A percentile compares a stretch with the other conserved stretches of the same genome.
Evolutionary conservation across 83 land plant genomes (phyloP).

Genomic region (Isoetes engelmannii): DNA sequence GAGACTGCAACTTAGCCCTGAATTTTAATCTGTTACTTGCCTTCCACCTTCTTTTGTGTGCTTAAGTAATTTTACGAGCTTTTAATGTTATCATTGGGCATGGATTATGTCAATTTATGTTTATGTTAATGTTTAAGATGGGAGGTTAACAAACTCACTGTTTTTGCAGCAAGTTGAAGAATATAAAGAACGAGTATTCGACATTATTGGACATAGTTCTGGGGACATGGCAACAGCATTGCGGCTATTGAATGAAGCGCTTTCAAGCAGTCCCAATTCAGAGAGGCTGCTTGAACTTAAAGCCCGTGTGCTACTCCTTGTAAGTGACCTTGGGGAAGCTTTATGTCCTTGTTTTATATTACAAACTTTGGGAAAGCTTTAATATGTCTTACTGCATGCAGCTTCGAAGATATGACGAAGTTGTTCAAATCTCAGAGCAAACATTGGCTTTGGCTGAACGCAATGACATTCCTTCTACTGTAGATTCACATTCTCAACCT

Average conservation of each 20-base stretch:
- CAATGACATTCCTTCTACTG: slow-evolving; percentile 19
- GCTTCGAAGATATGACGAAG: slow-evolving; percentile 57
- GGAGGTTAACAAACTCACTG: not conserved
- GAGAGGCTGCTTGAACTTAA: slow-evolving; percentile 70
- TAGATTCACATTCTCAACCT: slow-evolving; percentile 11
- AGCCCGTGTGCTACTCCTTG: slow-evolving; percentile 61
- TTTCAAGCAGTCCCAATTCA: slow-evolving; percentile 52
- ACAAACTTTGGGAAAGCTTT: not conserved
- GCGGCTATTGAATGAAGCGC: slow-evolving; percentile 53
- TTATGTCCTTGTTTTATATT: not conserved
- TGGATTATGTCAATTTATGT: too few species aligned
- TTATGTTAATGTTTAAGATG: too few species aligned
- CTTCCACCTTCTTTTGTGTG: too few species aligned
- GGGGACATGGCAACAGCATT: slow-evolving; percentile 46
- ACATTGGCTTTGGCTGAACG: slow-evolving; percentile 44
- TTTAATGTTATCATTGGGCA: too few species aligned
- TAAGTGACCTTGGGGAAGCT: slow-evolving; percentile 12
- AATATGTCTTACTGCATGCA: not conserved
- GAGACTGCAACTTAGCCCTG: too few species aligned
- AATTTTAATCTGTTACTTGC: too few species aligned
- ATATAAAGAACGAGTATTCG: slow-evolving; percentile 29
- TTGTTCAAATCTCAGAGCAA: slow-evolving; percentile 65
- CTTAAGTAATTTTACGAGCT: too few species aligned
- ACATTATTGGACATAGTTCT: slow-evolving; percentile 35
- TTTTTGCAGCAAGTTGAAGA: slow-evolving; percentile 45